Evolutionary conservation across 257 asterid species (phyloP), one percentile per base, ranked within the genome.

Genomic region (Paraleonurus japonicus): DNA sequence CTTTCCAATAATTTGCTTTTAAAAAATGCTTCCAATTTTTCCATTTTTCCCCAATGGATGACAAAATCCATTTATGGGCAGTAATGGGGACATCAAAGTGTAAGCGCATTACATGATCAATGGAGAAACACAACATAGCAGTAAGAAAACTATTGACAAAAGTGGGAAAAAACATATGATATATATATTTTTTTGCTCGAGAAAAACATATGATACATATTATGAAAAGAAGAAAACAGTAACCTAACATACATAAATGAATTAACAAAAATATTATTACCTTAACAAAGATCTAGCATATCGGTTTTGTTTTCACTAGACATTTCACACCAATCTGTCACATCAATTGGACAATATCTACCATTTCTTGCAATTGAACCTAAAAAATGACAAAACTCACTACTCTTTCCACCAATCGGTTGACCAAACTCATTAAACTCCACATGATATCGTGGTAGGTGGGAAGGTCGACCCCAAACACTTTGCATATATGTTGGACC

Each of bases 311-410:
- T 68, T 2, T 4, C 13, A 20, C 22, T 68, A 19, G 63, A 2
- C 63, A 68, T 51, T 2, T 12, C 23, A 19, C 32, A 64, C 53
- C 73, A 68, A 50, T 68, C 20, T 0, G 12, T 51, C 10, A 67
- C 20, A 67, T 50, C 62, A 12, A 67, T 17, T 28, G 62, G 62
- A 67, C 72, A 67, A 67, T 50, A 67, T 67, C 19, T 48, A 28
- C 72, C 72, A 28, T 67, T 67, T 67, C 72, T 67, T 17, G 72
- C 61, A 16, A 67, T 47, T 16, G 48, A 3, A 47, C 60, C 72
- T 28, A 67, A 47, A 61, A 48, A 47, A 67, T 67, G 72, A 12
- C 19, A 7, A 9, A 67, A 41, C 20, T 2, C n/a, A 12, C 72
- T 67, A 48, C 0, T 16, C 1, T 67, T 16, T 16, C 72, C 72